Evolutionary conservation across 495 filamentous ascomycete species (phyloP), one percentile per base, ranked within the genome.

Genomic region (Penicillium cataractarum): DNA sequence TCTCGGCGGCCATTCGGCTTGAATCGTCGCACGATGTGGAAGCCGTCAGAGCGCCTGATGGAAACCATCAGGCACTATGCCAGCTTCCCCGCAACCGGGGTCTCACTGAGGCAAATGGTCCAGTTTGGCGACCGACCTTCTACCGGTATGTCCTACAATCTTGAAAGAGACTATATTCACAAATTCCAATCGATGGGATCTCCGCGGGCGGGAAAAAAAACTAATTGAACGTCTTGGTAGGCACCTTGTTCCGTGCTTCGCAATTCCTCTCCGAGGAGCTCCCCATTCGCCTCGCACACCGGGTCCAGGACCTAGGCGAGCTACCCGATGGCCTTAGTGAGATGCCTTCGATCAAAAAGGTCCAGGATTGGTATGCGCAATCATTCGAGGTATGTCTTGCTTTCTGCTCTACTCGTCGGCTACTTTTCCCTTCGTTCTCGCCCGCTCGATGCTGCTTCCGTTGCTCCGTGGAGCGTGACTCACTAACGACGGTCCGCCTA

Each of bases 201-300:
- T 46, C 21, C 19, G 12, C 42, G 10, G 4, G 22, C 42, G 42
- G 24, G 42, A 15, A 46, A 19, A 9, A 46, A 46, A 31, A 54
- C 51, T 37, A 13, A 32, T 54, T 54, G n/a, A n/a, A n/a, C 17
- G 10, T 35, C 31, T 21, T 3, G 57, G 27, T 46, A 92, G 95
- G 96, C 58, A 99, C 96, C 52, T 83, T 99, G 32, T 99, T 98
- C 80, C 91, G 93, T 68, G 95, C 94, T 46, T 97, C 95, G 22
- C 95, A 98, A 80, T 99, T 99, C 78, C 89, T 99, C 57, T 94
- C 93, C 66, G 95, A 99, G 82, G 95, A 99, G 80, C 87, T 99
- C 24, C 95, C 95, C 56, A 99, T 99, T 69, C 92, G 95, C 29
- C 85, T 99, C 55, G 95, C 95, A 57, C 96, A 99, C 70, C 89